Conservation (phyloP, 257 asterid genomes). For the Salvia rosmarinus region DNA sequence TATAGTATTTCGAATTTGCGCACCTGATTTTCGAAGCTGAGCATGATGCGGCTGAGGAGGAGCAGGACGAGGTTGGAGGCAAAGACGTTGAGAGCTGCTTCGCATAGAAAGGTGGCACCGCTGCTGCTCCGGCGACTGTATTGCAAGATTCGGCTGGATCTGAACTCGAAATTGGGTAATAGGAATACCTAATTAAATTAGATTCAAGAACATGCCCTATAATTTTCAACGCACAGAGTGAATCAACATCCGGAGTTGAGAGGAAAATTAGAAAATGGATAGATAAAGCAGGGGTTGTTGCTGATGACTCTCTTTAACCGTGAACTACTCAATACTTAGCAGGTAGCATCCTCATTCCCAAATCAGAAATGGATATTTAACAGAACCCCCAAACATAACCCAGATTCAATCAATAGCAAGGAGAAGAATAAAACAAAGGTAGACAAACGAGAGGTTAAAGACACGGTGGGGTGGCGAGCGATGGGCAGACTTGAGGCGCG, state of each 20-base stretch:
- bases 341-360: conserved; percentile 53
- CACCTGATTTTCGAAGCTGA: no score
- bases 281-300: conserved; percentile 61
- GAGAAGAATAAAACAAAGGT: not conserved
- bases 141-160: no score
- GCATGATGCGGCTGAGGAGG: no score
- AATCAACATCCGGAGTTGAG: conserved; percentile 95
- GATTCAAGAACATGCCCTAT: conserved; percentile 89
- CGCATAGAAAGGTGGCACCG: no score
- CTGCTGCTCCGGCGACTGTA: no score
- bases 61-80: no score
- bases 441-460: not conserved
- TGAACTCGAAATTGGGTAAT: conserved; percentile 88
- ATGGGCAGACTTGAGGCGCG: no score
- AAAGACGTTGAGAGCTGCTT: no score
- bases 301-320: conserved; percentile 60
- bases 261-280: conserved; percentile 83
- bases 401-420: not conserved
- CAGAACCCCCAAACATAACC: not conserved
- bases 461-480: no score
- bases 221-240: conserved; percentile 82
- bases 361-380: not conserved
- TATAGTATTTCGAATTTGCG: no score
- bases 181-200: conserved; percentile 92
- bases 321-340: conserved; percentile 67